These are phyloP conservation scores for Seiridium unicorne DNA, from an alignment of 2,329 filamentous ascomycete genomes.

Conservation along the genomic window DNA sequence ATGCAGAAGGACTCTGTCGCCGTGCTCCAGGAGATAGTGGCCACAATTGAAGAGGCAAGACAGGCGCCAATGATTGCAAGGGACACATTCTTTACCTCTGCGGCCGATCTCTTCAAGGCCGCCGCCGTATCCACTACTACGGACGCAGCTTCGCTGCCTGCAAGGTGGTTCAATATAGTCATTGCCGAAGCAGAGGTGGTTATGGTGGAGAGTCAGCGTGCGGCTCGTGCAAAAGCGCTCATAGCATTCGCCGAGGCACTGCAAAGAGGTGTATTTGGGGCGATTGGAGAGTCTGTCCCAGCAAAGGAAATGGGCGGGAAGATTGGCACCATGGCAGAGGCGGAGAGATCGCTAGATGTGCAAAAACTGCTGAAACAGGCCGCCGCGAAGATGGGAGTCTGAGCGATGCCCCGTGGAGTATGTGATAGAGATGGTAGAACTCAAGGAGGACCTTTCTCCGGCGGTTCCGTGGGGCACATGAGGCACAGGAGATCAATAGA, in stretches of 20 bases:
- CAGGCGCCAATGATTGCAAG: constrained; percentile 42
- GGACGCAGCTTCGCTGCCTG: constrained; percentile 18
- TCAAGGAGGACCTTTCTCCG: neutral
- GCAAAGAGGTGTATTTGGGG: constrained; percentile 41
- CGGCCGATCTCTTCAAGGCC: constrained; percentile 44
- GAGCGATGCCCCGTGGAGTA: neutral
- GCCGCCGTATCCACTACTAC: constrained; percentile 22
- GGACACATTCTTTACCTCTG: constrained; percentile 51
- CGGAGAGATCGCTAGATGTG: constrained; percentile 44
- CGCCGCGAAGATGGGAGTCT: constrained; percentile 24
- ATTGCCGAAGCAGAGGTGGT: constrained; percentile 44
- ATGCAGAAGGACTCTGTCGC: constrained; percentile 34
- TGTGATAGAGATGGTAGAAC: neutral
- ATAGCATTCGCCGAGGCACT: constrained; percentile 39
- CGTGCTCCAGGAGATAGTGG: constrained; percentile 39
- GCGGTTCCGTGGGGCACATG: too few relatives aligned
- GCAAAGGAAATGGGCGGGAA: constrained; percentile 25
- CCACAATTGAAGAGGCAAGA: constrained; percentile 29
- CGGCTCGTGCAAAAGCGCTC: constrained; percentile 44
- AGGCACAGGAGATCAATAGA: too few relatives aligned
- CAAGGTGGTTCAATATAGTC: constrained; percentile 44
- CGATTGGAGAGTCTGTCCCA: neutral
- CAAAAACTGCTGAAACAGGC: constrained; percentile 40
- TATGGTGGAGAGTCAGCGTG: constrained; percentile 51
- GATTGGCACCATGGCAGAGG: constrained; percentile 31